A percentile compares a stretch with the other conserved stretches of the same genome.
Evolutionary conservation across 495 filamentous ascomycete species (phyloP).

Genomic region (Penicillium malachiteum): DNA sequence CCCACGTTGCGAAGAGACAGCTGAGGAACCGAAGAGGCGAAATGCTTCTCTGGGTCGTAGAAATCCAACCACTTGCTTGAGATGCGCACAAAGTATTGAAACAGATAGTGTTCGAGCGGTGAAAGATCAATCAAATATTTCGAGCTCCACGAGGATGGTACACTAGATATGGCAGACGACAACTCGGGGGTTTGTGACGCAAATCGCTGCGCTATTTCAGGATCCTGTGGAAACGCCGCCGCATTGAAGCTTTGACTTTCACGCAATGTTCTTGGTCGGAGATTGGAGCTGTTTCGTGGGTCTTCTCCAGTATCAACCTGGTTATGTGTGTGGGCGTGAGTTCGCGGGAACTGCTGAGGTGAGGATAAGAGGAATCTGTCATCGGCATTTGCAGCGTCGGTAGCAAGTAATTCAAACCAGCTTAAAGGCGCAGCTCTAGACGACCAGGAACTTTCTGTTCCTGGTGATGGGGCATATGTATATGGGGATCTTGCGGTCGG

Average conservation of each 20-base stretch:
- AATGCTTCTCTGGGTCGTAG: slow-evolving; percentile 23
- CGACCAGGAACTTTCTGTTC: slow-evolving; percentile 22
- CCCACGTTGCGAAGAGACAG: slow-evolving; percentile 27
- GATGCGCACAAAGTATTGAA: slow-evolving; percentile 25
- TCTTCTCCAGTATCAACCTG: background rate
- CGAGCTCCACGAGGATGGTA: slow-evolving; percentile 22
- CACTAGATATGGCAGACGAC: slow-evolving; percentile 9
- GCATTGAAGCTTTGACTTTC: slow-evolving; percentile 31
- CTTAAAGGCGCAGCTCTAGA: slow-evolving; percentile 25
- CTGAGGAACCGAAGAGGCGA: slow-evolving; percentile 21
- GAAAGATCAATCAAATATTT: slow-evolving; percentile 18
- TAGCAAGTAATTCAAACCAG: slow-evolving; percentile 33
- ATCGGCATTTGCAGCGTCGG: slow-evolving; percentile 30
- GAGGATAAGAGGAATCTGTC: slow-evolving; percentile 26
- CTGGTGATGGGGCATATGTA: slow-evolving; percentile 21
- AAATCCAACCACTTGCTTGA: slow-evolving; percentile 24
- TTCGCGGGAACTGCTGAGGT: slow-evolving; percentile 9
- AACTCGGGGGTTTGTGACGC: slow-evolving; percentile 8
- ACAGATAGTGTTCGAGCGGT: slow-evolving; percentile 18
- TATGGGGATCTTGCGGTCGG: slow-evolving; percentile 4
- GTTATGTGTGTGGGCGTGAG: background rate
- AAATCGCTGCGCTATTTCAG: slow-evolving; percentile 16
- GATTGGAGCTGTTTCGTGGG: slow-evolving; percentile 14
- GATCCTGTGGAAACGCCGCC: slow-evolving; percentile 23
- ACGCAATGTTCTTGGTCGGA: slow-evolving; percentile 19